Base-by-base conservation (phyloP, 2,329 filamentous ascomycete genomes). In the Botryotinia convoluta region DNA sequence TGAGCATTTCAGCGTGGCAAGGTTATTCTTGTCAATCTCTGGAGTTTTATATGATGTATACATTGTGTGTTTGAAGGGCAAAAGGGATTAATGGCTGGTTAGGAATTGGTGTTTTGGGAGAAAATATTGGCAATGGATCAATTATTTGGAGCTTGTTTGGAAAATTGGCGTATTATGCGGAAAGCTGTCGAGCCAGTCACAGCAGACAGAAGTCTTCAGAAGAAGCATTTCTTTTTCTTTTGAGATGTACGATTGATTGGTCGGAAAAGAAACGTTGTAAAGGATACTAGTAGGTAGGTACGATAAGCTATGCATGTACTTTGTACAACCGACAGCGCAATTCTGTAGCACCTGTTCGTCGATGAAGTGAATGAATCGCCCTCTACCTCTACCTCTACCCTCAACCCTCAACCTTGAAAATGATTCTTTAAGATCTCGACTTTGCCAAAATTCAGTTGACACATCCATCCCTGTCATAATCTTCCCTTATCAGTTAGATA, bases 1-100 rank as follows among this genome's bases (percentile, higher is more conserved):
- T 68, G 39, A 62, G 73, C 51, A 73, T 73, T 74, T 72, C 74
- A 76, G 75, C 76, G 72, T 73, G 67, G 74, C 75, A 75, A 75
- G 51, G 59, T 39, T 57, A 29, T 51, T 57, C 51, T 60, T 51
- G n/a, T 59, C 44, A 68, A 29, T 39, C 3, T 26, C n/a, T 37
- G 73, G 74, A 51, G 64, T 75, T 70, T 63, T 63, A 70, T 64
- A 73, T 45, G 51, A 42, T 68, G 45, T 39, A 70, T 37, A 3
- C n/a, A 42, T 4, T 45, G 29, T 62, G 57, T 14, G 32, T 45
- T 65, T 29, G 29, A 64, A 12, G 26, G 59, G 10, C 37, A 26
- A 63, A 51, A 32, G 32, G 69, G 29, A 71, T 39, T 10, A 10
- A 22, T 22, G 18, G 29, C 39, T 7, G 12, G n/a, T 32, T 35